phyloP scores from a whole-genome alignment of 169 alveolate genomes.

The Plasmodium sp. region DNA sequence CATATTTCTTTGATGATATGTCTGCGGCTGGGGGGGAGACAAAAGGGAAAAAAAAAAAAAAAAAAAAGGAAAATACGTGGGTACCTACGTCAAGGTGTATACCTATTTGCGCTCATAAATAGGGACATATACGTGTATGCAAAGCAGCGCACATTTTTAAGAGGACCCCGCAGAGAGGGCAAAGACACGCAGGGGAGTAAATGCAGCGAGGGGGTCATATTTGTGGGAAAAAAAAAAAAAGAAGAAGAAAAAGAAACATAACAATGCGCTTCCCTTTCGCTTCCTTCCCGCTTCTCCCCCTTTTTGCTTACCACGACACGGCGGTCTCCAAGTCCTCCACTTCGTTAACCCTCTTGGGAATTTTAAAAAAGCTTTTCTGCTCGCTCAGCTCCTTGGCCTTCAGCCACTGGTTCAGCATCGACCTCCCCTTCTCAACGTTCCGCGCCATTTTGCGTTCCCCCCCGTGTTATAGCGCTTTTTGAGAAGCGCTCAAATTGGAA shows the following conservation, averaged over 20 bases:
- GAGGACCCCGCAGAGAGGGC: not conserved
- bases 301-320: constrained; percentile 30
- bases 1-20: constrained; percentile 87
- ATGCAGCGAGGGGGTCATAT: not conserved
- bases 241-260: not conserved
- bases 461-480: not conserved
- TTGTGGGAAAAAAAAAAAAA: not conserved
- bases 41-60: not conserved
- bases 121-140: not conserved
- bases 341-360: constrained; percentile 45
- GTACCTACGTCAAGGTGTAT: not conserved
- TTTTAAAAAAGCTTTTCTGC: constrained; percentile 37
- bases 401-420: constrained; percentile 71
- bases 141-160: not conserved
- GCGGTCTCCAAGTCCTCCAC: constrained; percentile 69
- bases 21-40: constrained; percentile 26
- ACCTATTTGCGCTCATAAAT: not conserved
- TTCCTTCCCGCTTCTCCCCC: not conserved
- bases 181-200: not conserved
- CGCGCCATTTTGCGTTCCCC: constrained; percentile 40
- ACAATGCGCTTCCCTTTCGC: not conserved
- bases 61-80: not conserved
- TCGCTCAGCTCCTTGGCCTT: constrained; percentile 45
- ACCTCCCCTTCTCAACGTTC: constrained; percentile 53
- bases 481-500: not conserved